phyloP scores from a whole-genome alignment of 345 rosid species.

The Nasturtium officinale region DNA sequence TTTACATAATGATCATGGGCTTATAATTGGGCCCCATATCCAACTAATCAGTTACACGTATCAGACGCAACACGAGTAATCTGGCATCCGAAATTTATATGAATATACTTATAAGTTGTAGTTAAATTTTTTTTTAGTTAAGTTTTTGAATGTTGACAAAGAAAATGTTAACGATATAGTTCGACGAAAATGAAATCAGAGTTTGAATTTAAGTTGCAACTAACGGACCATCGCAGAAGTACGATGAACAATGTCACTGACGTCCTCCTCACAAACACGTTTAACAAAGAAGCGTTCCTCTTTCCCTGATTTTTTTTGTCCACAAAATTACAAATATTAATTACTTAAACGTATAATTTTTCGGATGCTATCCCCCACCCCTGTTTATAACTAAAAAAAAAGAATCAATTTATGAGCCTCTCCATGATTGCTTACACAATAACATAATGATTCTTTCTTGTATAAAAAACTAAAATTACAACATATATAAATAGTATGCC shows the following conservation, averaged over 20 bases:
- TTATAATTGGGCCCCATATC: background rate
- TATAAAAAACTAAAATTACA: background rate
- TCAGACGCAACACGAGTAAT: background rate
- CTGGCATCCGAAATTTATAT: background rate
- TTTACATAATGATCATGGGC: background rate
- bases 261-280: background rate
- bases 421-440: constrained; percentile 5
- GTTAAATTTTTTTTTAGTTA: no score
- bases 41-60: background rate
- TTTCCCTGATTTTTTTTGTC: background rate
- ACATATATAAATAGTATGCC: background rate
- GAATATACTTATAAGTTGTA: no score
- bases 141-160: no score
- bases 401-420: background rate
- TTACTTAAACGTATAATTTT: constrained; percentile 5
- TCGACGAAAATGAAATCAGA: background rate
- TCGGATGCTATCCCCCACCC: background rate
- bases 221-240: background rate
- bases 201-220: background rate
- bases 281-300: background rate
- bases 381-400: background rate
- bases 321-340: background rate
- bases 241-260: background rate
- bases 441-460: background rate
- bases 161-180: no score